phyloP scores from a whole-genome alignment of 1,284 basidiomycete genomes.

The Polyporus tsugae region DNA sequence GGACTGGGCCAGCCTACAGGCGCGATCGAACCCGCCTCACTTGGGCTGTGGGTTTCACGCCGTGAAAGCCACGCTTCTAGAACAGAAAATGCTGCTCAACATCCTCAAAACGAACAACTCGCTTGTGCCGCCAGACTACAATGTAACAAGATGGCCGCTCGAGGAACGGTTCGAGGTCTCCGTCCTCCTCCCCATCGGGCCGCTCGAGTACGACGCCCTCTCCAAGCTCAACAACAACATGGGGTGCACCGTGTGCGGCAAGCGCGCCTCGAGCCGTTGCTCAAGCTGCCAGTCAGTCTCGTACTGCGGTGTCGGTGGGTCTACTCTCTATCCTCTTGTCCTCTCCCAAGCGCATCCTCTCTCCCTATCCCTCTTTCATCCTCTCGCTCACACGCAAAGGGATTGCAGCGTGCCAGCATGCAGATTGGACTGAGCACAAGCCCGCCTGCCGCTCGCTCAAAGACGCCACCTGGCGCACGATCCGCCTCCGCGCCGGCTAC shows the following conservation, averaged over 20 bases:
- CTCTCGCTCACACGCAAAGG: conserved; percentile 38
- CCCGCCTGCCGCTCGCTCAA: conserved; percentile 47
- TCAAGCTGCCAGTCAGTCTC: conserved; percentile 46
- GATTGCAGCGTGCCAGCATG: conserved; percentile 47
- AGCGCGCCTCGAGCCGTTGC: conserved; percentile 44
- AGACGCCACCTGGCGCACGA: conserved; percentile 49
- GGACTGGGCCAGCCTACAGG: conserved; percentile 28
- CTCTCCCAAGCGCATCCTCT: too few relatives aligned
- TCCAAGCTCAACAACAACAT: conserved; percentile 45
- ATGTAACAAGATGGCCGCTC: conserved; percentile 26
- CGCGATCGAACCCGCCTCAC: conserved; percentile 4
- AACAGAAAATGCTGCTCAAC: conserved; percentile 43
- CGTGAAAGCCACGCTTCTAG: conserved; percentile 41
- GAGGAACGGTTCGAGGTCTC: conserved; percentile 44
- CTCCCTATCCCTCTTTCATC: neutral
- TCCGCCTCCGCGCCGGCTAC: conserved; percentile 37
- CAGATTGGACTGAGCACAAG: conserved; percentile 52
- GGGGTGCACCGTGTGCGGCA: conserved; percentile 51
- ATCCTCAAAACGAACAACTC: conserved; percentile 47
- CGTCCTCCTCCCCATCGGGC: conserved; percentile 50
- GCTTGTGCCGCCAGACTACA: conserved; percentile 41
- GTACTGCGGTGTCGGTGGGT: conserved; percentile 48
- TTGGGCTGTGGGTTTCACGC: conserved; percentile 6
- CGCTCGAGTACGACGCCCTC: conserved; percentile 47
- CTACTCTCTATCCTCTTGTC: too few relatives aligned